phyloP scores from a whole-genome alignment of 2,329 filamentous ascomycete genomes.

The Fusarium pseudocircinatum region DNA sequence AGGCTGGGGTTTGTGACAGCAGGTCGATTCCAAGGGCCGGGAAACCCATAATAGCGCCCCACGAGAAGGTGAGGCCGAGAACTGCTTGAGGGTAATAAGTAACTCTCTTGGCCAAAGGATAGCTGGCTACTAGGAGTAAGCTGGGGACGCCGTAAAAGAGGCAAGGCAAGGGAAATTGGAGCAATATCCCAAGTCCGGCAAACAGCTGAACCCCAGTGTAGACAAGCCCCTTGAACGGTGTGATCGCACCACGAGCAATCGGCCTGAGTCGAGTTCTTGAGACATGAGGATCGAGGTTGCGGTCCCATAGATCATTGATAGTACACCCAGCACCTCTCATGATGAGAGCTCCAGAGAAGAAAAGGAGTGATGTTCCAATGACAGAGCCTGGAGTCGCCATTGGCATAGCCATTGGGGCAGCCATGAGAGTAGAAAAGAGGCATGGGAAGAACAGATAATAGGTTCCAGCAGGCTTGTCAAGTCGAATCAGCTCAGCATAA shows the following conservation, averaged over 20 bases:
- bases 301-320: slow-evolving; percentile 92
- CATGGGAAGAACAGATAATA: slow-evolving; percentile 90
- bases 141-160: slow-evolving; percentile 82
- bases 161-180: slow-evolving; percentile 79
- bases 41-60: slow-evolving; percentile 90
- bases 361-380: slow-evolving; percentile 72
- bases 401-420: slow-evolving; percentile 73
- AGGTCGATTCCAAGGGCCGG: slow-evolving; percentile 83
- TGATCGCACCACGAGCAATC: slow-evolving; percentile 81
- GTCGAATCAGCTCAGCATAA: slow-evolving; percentile 82
- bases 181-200: slow-evolving; percentile 75
- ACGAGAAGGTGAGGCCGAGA: slow-evolving; percentile 85
- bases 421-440: slow-evolving; percentile 83
- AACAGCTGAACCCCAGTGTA: slow-evolving; percentile 81
- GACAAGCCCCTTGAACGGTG: slow-evolving; percentile 73
- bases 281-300: slow-evolving; percentile 85
- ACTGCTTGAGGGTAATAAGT: slow-evolving; percentile 90
- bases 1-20: slow-evolving; percentile 68
- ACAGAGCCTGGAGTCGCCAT: slow-evolving; percentile 69
- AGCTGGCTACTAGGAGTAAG: slow-evolving; percentile 76
- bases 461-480: slow-evolving; percentile 83
- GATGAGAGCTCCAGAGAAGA: slow-evolving; percentile 79
- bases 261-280: slow-evolving; percentile 79
- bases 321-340: slow-evolving; percentile 91
- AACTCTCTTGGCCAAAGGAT: slow-evolving; percentile 85